Percentiles rank a stretch among this genome's conserved stretches.
These are phyloP conservation scores for Calocera viscosa DNA, from an alignment of 768 basidiomycete species.

Conservation along the genomic window DNA sequence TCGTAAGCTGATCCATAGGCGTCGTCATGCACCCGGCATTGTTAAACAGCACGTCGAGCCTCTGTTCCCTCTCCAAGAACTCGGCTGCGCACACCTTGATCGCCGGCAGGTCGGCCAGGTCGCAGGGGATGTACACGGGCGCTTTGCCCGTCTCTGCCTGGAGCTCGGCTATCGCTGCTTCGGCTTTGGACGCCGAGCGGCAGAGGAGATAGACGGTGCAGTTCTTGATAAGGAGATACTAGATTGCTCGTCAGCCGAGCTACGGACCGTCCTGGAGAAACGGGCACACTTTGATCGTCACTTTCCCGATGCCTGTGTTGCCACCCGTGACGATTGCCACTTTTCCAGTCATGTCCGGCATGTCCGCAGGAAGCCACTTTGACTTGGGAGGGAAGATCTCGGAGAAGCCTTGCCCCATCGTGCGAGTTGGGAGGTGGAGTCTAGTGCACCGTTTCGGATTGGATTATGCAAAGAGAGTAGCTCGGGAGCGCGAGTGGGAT, in stretches of 20 bases:
- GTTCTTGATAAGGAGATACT: slow-evolving; percentile 37
- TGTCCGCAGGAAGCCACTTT: slow-evolving; percentile 14
- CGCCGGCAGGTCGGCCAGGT: slow-evolving; percentile 34
- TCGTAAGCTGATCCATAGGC: neutral
- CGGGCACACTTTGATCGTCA: slow-evolving; percentile 15
- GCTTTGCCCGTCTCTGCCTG: slow-evolving; percentile 36
- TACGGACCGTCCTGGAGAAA: neutral
- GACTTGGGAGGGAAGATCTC: slow-evolving; percentile 15
- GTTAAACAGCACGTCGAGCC: neutral
- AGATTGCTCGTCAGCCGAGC: no score
- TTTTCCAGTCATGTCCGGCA: slow-evolving; percentile 18
- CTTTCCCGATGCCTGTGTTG: slow-evolving; percentile 17
- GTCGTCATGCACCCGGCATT: slow-evolving; percentile 2
- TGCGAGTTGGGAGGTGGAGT: neutral
- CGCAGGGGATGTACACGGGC: slow-evolving; percentile 33
- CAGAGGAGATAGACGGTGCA: slow-evolving; percentile 49
- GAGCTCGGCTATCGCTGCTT: slow-evolving; percentile 42
- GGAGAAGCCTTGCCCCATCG: neutral
- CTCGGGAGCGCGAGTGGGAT: no score
- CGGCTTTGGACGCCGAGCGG: slow-evolving; percentile 33
- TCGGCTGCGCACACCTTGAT: slow-evolving; percentile 33
- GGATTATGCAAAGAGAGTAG: no score
- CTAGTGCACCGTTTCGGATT: neutral
- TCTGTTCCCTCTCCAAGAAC: slow-evolving; percentile 20
- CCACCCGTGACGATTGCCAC: slow-evolving; percentile 20